phyloP scores from a whole-genome alignment of 768 basidiomycete genomes.

The Cyclocybe cylindracea region DNA sequence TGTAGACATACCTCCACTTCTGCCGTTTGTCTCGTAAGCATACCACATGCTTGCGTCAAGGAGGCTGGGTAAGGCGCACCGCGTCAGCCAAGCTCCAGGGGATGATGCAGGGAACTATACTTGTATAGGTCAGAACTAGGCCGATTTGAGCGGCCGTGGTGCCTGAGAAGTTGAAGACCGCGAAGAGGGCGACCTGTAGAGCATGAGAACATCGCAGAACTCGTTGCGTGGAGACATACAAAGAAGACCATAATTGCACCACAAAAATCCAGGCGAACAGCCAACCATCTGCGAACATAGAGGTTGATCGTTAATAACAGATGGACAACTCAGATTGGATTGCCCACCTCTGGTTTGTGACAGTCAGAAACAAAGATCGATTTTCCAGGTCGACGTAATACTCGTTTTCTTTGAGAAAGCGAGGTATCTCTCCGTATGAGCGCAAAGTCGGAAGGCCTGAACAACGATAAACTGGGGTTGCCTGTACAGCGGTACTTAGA shows the following conservation, averaged over 20 bases:
- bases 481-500: not conserved
- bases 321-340: not conserved
- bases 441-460: conserved; percentile 65
- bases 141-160: conserved; percentile 72
- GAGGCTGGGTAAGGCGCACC: conserved; percentile 32
- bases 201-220: not conserved
- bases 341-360: conserved; percentile 61
- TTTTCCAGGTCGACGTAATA: conserved; percentile 74
- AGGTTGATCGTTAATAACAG: not conserved
- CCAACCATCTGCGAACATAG: conserved; percentile 54
- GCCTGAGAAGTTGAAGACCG: conserved; percentile 52
- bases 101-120: conserved; percentile 24
- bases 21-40: conserved; percentile 58
- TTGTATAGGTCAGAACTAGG: conserved; percentile 68
- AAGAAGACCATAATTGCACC: conserved; percentile 60
- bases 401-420: conserved; percentile 67
- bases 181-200: conserved; percentile 64
- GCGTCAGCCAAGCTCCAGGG: not conserved
- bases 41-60: conserved; percentile 52
- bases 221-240: conserved; percentile 31
- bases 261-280: conserved; percentile 69
- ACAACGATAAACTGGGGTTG: not conserved
- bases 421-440: conserved; percentile 63
- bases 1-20: conserved; percentile 57
- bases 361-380: conserved; percentile 64